These are phyloP conservation scores for Hypoxylon intermedium DNA, from an alignment of 495 filamentous ascomycete genomes.

Conservation along the genomic window DNA sequence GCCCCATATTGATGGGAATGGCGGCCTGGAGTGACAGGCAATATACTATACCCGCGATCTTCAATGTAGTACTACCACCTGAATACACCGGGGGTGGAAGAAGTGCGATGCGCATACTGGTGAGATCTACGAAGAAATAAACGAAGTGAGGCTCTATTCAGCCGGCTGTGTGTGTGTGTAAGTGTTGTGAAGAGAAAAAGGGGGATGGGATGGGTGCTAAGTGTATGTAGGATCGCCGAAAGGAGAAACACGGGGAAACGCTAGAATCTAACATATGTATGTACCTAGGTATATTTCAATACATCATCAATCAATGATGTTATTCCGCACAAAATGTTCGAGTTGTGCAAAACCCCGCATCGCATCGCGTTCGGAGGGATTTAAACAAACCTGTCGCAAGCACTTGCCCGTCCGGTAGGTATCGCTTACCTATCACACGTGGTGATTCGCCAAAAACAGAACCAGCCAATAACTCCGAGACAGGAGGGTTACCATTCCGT, in stretches of 20 bases:
- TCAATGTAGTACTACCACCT: constrained; percentile 10
- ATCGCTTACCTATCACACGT: constrained; percentile 25
- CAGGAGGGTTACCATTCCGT: constrained; percentile 23
- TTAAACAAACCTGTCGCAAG: not conserved
- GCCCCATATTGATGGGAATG: constrained; percentile 27
- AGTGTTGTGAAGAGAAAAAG: constrained; percentile 11
- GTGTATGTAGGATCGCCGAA: constrained; percentile 4
- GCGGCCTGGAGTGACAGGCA: constrained; percentile 23
- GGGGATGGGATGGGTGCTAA: not conserved
- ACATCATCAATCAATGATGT: too few species aligned
- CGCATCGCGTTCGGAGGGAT: not conserved
- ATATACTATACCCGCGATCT: constrained; percentile 31
- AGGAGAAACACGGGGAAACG: constrained; percentile 36
- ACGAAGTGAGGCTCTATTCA: constrained; percentile 35
- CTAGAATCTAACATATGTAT: too few species aligned
- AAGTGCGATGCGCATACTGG: not conserved
- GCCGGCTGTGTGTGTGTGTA: constrained; percentile 10
- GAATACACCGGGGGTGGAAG: not conserved
- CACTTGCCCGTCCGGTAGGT: not conserved
- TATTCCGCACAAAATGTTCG: too few species aligned
- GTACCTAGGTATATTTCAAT: too few species aligned
- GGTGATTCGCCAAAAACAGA: constrained; percentile 16
- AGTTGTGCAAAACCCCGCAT: too few species aligned
- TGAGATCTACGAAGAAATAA: constrained; percentile 1
- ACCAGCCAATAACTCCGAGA: constrained; percentile 1